Evolutionary conservation across 169 alveolate species (phyloP).

Genomic region (Hepatocystis sp.): DNA sequence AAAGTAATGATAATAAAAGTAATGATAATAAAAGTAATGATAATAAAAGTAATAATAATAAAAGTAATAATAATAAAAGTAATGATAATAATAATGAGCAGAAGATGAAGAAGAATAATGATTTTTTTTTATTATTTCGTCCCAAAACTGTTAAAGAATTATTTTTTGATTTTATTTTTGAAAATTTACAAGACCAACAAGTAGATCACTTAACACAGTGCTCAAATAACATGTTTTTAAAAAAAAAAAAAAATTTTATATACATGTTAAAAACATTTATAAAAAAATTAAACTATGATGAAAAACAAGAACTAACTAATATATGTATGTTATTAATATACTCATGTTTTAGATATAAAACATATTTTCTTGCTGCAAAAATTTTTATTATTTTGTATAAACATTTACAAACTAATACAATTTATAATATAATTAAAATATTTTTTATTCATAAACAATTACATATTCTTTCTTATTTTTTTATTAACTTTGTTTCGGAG

Average conservation of each 20-base stretch:
- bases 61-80: background rate
- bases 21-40: background rate
- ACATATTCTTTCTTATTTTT: constrained; percentile 31
- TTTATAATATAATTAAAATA: constrained; percentile 23
- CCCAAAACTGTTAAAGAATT: constrained; percentile 10
- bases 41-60: background rate
- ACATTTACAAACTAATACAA: constrained; percentile 24
- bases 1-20: background rate
- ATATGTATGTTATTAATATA: constrained; percentile 11
- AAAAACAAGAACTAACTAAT: constrained; percentile 31
- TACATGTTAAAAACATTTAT: constrained; percentile 15
- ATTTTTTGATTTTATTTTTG: constrained; percentile 7
- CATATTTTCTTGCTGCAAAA: constrained; percentile 42
- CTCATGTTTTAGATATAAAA: constrained; percentile 13
- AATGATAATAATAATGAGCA: background rate
- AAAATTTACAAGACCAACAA: too few relatives aligned
- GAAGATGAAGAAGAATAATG: too few relatives aligned
- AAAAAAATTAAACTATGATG: constrained; percentile 5
- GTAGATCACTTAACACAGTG: too few relatives aligned
- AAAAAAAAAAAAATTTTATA: constrained; percentile 12
- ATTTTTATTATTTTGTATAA: constrained; percentile 30
- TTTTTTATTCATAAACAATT: constrained; percentile 18
- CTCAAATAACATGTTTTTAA: too few relatives aligned
- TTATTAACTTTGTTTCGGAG: too few relatives aligned
- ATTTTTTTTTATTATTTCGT: constrained; percentile 21